These are phyloP conservation scores for Glycine tomentella DNA, from an alignment of 306 rosid genomes.

Conservation along the genomic window DNA sequence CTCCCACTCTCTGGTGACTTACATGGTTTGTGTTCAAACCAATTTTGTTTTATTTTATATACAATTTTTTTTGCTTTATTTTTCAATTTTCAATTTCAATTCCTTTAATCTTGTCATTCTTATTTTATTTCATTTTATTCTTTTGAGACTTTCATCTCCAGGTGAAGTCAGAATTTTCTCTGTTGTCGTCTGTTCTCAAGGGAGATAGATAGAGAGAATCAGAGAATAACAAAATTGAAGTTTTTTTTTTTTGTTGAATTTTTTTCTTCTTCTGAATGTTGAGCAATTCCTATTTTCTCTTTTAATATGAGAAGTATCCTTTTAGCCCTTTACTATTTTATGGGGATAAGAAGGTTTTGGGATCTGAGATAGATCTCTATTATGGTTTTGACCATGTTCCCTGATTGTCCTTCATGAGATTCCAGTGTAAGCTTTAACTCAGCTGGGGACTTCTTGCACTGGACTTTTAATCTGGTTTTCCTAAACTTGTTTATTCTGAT, in stretches of 20 bases:
- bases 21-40: slow-evolving; percentile 18
- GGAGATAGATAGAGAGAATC: slow-evolving; percentile 20
- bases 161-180: slow-evolving; percentile 42
- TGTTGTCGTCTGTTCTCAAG: slow-evolving; percentile 43
- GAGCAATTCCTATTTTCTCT: background rate
- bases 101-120: background rate
- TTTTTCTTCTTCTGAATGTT: background rate
- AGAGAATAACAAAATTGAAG: slow-evolving; percentile 9
- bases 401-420: slow-evolving; percentile 42
- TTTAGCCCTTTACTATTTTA: slow-evolving; percentile 22
- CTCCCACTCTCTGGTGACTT: background rate
- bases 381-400: slow-evolving; percentile 48
- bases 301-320: background rate
- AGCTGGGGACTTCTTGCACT: slow-evolving; percentile 40
- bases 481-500: slow-evolving; percentile 49
- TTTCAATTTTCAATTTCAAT: background rate
- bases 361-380: slow-evolving; percentile 72
- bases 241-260: background rate
- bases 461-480: slow-evolving; percentile 39
- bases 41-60: background rate
- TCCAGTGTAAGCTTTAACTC: slow-evolving; percentile 43
- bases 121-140: background rate
- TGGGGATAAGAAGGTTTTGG: slow-evolving; percentile 41
- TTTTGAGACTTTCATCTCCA: background rate
- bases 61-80: background rate